Percentiles rank a stretch among this genome's conserved stretches.
Conservation (phyloP, 176 grass and related monocot species). For the Avena eriantha region DNA sequence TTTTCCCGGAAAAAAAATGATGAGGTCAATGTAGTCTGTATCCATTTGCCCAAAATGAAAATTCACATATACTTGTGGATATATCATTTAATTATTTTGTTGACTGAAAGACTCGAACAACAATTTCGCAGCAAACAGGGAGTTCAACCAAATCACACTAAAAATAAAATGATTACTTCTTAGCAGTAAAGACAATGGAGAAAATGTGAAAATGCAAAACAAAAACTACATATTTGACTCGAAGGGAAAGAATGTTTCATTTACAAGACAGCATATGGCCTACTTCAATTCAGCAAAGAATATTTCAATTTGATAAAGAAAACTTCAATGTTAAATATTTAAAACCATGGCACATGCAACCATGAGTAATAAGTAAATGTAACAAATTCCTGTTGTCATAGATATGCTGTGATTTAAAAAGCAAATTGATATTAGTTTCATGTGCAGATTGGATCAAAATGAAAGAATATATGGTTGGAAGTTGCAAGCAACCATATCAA, state of each 20-base stretch:
- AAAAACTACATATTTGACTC: neutral
- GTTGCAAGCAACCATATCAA: neutral
- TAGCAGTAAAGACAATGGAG: neutral
- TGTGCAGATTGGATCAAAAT: neutral
- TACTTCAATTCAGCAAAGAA: neutral
- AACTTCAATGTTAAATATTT: conserved; percentile 15
- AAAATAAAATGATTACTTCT: neutral
- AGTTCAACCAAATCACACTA: conserved; percentile 10
- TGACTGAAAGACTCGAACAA: conserved; percentile 23
- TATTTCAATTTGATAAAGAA: neutral
- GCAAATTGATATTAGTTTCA: neutral
- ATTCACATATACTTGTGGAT: conserved; percentile 7
- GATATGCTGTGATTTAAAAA: neutral
- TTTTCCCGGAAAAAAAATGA: neutral
- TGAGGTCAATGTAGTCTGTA: neutral
- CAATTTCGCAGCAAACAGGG: neutral
- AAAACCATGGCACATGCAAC: neutral
- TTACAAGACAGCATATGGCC: neutral
- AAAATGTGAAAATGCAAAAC: neutral
- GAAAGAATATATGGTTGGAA: neutral
- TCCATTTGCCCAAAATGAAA: neutral
- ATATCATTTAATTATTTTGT: neutral
- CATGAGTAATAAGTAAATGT: conserved; percentile 5
- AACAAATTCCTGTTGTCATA: conserved; percentile 3
- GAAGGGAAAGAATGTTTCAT: conserved; percentile 13